Conservation (phyloP, 2,329 filamentous ascomycete genomes). For the Ophiostoma tasmaniense region DNA sequence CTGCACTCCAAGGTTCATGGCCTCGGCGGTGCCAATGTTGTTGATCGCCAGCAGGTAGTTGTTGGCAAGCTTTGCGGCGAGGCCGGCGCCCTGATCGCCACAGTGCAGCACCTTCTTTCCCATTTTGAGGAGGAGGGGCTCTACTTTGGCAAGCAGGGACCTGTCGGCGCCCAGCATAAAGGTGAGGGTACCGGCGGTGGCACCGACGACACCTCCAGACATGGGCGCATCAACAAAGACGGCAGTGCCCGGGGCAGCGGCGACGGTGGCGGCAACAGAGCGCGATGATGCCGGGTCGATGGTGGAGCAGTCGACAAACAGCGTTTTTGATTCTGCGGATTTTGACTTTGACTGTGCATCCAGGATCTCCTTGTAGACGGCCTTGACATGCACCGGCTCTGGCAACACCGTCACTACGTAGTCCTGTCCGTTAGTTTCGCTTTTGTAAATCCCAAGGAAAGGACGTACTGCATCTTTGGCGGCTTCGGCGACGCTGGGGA, state of each 20-base stretch:
- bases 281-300: conserved; percentile 85
- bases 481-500: conserved; percentile 39
- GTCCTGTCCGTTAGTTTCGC: conserved; percentile 47
- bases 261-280: conserved; percentile 62
- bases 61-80: conserved; percentile 91
- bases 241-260: conserved; percentile 33
- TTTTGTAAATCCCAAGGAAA: not conserved
- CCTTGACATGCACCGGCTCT: conserved; percentile 77
- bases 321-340: conserved; percentile 17
- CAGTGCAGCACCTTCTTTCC: conserved; percentile 80
- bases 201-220: conserved; percentile 92
- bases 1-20: conserved; percentile 56
- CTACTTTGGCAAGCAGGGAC: conserved; percentile 54
- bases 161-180: conserved; percentile 82
- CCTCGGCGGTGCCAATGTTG: conserved; percentile 66
- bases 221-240: conserved; percentile 92
- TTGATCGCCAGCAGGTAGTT: conserved; percentile 93
- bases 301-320: conserved; percentile 95
- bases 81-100: conserved; percentile 72
- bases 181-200: conserved; percentile 75
- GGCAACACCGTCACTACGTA: conserved; percentile 83
- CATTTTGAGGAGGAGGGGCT: conserved; percentile 68
- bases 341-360: conserved; percentile 18
- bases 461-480: conserved; percentile 43
- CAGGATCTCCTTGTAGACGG: conserved; percentile 71